Evolutionary conservation across 306 rosid species (phyloP).

Genomic region (Cucurbita ficifolia): DNA sequence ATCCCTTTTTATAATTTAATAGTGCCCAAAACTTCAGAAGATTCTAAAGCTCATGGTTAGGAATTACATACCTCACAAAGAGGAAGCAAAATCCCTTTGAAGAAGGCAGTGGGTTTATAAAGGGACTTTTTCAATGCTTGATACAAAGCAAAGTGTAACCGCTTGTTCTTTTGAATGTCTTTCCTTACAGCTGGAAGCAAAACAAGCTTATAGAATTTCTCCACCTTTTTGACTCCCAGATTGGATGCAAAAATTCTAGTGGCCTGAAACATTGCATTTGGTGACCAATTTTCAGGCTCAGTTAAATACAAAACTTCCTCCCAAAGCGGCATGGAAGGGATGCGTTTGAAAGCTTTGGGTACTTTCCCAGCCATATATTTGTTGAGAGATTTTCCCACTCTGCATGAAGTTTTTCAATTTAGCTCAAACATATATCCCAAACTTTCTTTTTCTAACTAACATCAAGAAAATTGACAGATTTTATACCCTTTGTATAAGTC

Average conservation of each 20-base stretch:
- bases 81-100: slow-evolving; percentile 75
- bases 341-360: slow-evolving; percentile 68
- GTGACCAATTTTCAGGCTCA: slow-evolving; percentile 91
- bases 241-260: slow-evolving; percentile 77
- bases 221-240: slow-evolving; percentile 56
- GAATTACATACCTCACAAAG: slow-evolving; percentile 59
- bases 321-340: slow-evolving; percentile 60
- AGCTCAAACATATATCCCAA: not conserved
- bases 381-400: slow-evolving; percentile 55
- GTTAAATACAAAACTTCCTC: slow-evolving; percentile 70
- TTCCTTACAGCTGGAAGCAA: slow-evolving; percentile 82
- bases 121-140: slow-evolving; percentile 71
- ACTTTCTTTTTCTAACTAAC: not conserved
- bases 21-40: not conserved
- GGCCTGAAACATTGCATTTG: slow-evolving; percentile 77
- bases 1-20: not conserved
- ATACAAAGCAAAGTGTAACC: slow-evolving; percentile 78
- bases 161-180: slow-evolving; percentile 60
- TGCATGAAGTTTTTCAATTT: slow-evolving; percentile 12
- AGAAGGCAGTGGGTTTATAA: slow-evolving; percentile 85
- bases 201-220: slow-evolving; percentile 68
- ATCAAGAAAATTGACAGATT: not conserved
- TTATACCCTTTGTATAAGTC: slow-evolving; percentile 62
- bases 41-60: not conserved
- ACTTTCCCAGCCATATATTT: slow-evolving; percentile 57